Base-by-base conservation (phyloP, 345 rosid species). In the Populus nigra region DNA sequence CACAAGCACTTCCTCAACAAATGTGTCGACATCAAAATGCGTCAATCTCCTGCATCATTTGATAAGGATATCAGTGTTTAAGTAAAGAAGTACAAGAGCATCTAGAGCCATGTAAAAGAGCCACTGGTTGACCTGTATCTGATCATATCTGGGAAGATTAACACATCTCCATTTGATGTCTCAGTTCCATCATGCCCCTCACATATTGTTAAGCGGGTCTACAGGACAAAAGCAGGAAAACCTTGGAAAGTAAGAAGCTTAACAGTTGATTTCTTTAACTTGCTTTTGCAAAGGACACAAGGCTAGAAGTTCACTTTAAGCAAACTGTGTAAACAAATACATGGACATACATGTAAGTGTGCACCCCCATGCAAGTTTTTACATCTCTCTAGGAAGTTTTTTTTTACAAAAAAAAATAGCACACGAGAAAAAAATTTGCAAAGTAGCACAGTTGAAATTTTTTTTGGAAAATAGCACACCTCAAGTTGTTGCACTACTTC, bases 101-200 rank as follows among this genome's bases (percentile, higher is more conserved):
- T 41, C 41, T 27, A 70, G 73, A 36, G 63, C 35, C 59, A 9
- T 62, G 61, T 36, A 80, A 77, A 69, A 53, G 55, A 53, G 76
- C 20, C 35, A 2, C 70, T 63, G 68, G 71, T 69, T 74, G 75
- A 90, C 99, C 99, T 92, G 89, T 96, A 96, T 93, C 97, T 89
- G 81, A 92, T 85, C 98, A 96, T 92, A 85, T 96, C 99, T 39
- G 99, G 99, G 82, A 96, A 96, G 70, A 96, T 93, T 75, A 93
- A 87, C 22, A 96, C 96, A 86, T 96, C 99, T 20, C 99, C 99
- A 81, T 96, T 93, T 72, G 98, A 96, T 72, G 97, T 93, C 87
- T 92, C 96, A 12, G 95, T 89, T 78, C 99, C 99, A 85, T 96
- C 99, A 86, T 92, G 98, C 41, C 99, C 99, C 82, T 96, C 98